These are phyloP conservation scores for Suhomyces taliae DNA, from an alignment of 1,139 yeast species.

Conservation along the genomic window DNA sequence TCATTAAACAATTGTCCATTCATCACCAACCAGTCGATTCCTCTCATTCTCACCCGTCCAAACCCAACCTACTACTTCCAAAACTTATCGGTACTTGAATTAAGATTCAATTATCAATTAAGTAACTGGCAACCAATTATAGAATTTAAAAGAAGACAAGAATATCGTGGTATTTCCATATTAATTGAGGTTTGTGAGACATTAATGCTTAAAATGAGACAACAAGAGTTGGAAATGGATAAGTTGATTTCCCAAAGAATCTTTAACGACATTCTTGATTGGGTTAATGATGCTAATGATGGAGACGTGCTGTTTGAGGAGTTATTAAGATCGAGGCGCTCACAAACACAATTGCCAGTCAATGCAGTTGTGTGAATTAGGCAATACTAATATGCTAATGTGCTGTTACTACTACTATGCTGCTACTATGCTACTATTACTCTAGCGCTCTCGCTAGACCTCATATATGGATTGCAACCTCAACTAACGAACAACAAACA, in stretches of 20 bases:
- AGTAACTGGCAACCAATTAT: constrained; percentile 65
- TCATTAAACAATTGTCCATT: constrained; percentile 75
- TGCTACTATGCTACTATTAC: no score
- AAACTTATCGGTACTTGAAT: constrained; percentile 70
- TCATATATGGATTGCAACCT: no score
- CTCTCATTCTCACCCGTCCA: constrained; percentile 46
- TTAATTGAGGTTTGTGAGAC: constrained; percentile 77
- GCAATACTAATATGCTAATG: no score
- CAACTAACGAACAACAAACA: no score
- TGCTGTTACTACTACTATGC: no score
- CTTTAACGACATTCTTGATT: constrained; percentile 54
- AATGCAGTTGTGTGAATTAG: no score
- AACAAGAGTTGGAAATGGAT: constrained; percentile 63
- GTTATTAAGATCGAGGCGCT: constrained; percentile 6
- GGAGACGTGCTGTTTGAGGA: constrained; percentile 30
- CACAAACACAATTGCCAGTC: background rate
- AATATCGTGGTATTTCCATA: constrained; percentile 51
- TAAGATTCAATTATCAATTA: constrained; percentile 60
- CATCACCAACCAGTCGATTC: constrained; percentile 67
- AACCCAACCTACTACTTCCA: constrained; percentile 50
- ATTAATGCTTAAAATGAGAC: constrained; percentile 57
- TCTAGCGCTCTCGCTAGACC: no score
- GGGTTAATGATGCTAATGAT: constrained; percentile 55
- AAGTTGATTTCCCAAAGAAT: constrained; percentile 52
- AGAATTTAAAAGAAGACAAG: constrained; percentile 64